phyloP scores from a whole-genome alignment of 805 yeast species.

The Candida anglica region DNA sequence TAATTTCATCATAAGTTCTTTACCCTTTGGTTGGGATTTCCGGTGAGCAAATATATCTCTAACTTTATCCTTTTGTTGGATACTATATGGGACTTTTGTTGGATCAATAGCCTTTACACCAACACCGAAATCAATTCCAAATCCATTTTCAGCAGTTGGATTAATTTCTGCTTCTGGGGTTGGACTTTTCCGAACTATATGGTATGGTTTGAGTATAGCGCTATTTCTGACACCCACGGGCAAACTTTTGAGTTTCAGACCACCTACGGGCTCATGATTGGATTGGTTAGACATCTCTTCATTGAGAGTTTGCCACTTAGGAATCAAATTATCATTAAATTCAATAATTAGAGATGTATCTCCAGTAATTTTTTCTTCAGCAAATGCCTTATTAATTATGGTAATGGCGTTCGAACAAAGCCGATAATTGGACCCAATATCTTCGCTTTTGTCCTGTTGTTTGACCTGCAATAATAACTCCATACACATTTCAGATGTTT shows the following conservation, averaged over 20 bases:
- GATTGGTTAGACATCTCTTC: conserved; percentile 4
- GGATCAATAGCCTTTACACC: conserved; percentile 18
- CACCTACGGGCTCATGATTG: neutral
- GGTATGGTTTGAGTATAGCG: conserved; percentile 4
- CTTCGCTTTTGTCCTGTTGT: conserved; percentile 1
- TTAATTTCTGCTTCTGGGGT: conserved; percentile 2
- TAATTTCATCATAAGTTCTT: neutral
- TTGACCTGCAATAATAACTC: conserved; percentile 9
- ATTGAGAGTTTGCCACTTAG: conserved; percentile 22
- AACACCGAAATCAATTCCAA: conserved; percentile 28
- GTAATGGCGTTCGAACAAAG: conserved; percentile 35
- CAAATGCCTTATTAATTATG: conserved; percentile 28
- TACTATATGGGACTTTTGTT: conserved; percentile 34
- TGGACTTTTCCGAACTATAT: conserved; percentile 4
- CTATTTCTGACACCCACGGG: too few relatives aligned
- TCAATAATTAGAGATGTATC: conserved; percentile 18
- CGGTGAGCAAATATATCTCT: conserved; percentile 13
- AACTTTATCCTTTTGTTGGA: conserved; percentile 26
- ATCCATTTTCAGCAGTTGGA: conserved; percentile 11
- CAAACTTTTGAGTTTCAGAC: neutral
- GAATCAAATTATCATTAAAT: conserved; percentile 22
- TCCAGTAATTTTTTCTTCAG: conserved; percentile 31
- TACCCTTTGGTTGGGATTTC: neutral
- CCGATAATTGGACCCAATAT: conserved; percentile 22
- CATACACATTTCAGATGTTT: conserved; percentile 24